These are phyloP conservation scores for Ziziphus jujuba DNA, from an alignment of 306 rosid genomes.

Conservation along the genomic window DNA sequence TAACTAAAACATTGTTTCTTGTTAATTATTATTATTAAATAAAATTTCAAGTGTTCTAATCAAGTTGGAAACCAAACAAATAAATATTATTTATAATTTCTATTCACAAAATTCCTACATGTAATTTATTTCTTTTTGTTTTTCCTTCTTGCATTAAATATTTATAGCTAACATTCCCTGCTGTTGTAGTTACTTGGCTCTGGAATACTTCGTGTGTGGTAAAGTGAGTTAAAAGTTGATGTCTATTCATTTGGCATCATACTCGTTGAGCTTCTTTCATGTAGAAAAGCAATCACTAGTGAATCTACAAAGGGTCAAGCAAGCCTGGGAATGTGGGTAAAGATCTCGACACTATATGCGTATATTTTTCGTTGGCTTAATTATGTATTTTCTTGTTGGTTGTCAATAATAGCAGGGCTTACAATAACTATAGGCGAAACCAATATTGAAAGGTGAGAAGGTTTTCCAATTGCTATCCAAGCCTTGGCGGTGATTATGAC, in stretches of 20 bases:
- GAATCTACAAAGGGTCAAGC: conserved; percentile 64
- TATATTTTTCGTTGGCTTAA: conserved; percentile 6
- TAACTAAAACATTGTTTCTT: too few relatives aligned
- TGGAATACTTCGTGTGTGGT: conserved; percentile 92
- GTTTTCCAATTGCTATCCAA: conserved; percentile 67
- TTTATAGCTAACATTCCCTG: conserved; percentile 25
- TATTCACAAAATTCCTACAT: too few relatives aligned
- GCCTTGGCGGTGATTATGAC: conserved; percentile 51
- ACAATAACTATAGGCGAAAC: conserved; percentile 65
- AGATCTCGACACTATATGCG: conserved; percentile 30
- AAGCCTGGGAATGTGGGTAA: conserved; percentile 96
- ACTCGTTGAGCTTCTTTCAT: conserved; percentile 92
- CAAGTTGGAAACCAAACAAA: too few relatives aligned
- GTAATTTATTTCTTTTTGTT: conserved; percentile 32
- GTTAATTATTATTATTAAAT: too few relatives aligned
- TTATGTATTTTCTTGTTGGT: conserved; percentile 9
- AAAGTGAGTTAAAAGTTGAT: conserved; percentile 86
- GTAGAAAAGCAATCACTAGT: conserved; percentile 72
- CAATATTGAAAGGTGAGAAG: conserved; percentile 65
- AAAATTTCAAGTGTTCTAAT: too few relatives aligned
- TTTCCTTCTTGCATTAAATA: conserved; percentile 7
- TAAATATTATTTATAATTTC: too few relatives aligned
- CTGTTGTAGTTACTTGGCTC: conserved; percentile 85
- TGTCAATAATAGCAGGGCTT: conserved; percentile 24
- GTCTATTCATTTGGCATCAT: conserved; percentile 94